These are phyloP conservation scores for Dujonia santamariae DNA, from an alignment of 1,139 yeast genomes.

Conservation along the genomic window DNA sequence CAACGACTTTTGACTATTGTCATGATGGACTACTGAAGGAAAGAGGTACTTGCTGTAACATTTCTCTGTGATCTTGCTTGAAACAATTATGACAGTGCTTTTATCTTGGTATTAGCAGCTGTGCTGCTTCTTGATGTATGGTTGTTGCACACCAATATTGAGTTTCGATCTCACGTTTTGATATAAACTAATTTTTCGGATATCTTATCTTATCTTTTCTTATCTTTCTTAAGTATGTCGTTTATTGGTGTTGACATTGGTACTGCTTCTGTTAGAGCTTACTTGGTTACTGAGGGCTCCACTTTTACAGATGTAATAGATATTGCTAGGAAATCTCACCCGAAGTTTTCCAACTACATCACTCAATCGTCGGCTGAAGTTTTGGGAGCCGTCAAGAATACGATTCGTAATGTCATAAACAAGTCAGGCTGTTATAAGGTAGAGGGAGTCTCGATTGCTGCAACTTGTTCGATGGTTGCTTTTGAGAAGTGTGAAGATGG, in stretches of 20 bases:
- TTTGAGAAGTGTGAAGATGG: constrained; percentile 11
- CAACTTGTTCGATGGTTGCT: constrained; percentile 57
- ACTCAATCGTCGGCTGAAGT: constrained; percentile 48
- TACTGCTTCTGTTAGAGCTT: constrained; percentile 46
- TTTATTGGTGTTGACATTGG: constrained; percentile 54
- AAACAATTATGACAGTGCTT: too few species aligned
- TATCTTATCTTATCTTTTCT: too few species aligned
- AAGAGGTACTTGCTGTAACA: too few species aligned
- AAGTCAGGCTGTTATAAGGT: constrained; percentile 16
- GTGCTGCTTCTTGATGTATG: background rate
- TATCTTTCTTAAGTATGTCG: background rate
- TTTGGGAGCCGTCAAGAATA: constrained; percentile 13
- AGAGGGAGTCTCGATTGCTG: constrained; percentile 30
- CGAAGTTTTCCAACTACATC: constrained; percentile 14
- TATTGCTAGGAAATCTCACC: constrained; percentile 20
- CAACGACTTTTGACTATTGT: too few species aligned
- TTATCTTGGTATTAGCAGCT: background rate
- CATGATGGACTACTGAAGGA: too few species aligned
- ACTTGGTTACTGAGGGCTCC: constrained; percentile 16
- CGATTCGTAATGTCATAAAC: constrained; percentile 11
- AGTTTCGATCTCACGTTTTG: too few species aligned
- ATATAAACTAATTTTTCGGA: too few species aligned
- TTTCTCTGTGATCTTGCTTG: too few species aligned
- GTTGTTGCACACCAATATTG: too few species aligned
- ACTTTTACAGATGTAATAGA: constrained; percentile 12